A percentile compares a stretch with the other conserved stretches of the same genome.
Conservation (phyloP, 768 basidiomycete genomes). For the Amylocystis lapponica region DNA sequence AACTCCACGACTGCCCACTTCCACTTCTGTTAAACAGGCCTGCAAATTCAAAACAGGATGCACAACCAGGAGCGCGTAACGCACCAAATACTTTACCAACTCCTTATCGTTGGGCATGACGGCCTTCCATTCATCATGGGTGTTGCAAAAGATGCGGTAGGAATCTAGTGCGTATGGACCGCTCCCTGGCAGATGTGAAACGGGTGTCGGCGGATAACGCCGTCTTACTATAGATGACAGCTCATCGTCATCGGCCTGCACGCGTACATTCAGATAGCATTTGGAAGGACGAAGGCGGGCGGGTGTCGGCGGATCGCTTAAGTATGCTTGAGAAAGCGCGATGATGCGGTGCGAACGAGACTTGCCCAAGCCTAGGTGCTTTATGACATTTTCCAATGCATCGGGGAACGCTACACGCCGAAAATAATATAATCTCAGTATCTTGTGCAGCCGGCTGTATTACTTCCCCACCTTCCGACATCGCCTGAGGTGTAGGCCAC, state of each 20-base stretch:
- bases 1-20: constrained; percentile 59
- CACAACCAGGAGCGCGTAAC: constrained; percentile 17
- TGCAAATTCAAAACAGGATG: not conserved
- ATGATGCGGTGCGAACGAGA: constrained; percentile 3
- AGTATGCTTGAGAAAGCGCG: constrained; percentile 1
- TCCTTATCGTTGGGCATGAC: constrained; percentile 69
- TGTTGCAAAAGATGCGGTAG: constrained; percentile 61
- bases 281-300: not conserved
- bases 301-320: constrained; percentile 1
- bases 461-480: constrained; percentile 55
- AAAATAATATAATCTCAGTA: not conserved
- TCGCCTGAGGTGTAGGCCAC: constrained; percentile 53
- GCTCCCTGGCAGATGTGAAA: constrained; percentile 57
- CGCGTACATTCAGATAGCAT: constrained; percentile 1
- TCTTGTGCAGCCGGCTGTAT: constrained; percentile 1
- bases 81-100: constrained; percentile 57
- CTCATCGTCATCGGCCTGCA: not conserved
- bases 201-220: constrained; percentile 41
- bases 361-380: constrained; percentile 3
- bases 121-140: constrained; percentile 49
- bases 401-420: too few relatives aligned
- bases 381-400: constrained; percentile 2
- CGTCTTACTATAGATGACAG: constrained; percentile 15
- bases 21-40: constrained; percentile 49
- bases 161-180: constrained; percentile 73